Evolutionary conservation across 2,329 filamentous ascomycete genomes (phyloP), one percentile per base, ranked within the genome.

Genomic region (Aspergillus caelatus): DNA sequence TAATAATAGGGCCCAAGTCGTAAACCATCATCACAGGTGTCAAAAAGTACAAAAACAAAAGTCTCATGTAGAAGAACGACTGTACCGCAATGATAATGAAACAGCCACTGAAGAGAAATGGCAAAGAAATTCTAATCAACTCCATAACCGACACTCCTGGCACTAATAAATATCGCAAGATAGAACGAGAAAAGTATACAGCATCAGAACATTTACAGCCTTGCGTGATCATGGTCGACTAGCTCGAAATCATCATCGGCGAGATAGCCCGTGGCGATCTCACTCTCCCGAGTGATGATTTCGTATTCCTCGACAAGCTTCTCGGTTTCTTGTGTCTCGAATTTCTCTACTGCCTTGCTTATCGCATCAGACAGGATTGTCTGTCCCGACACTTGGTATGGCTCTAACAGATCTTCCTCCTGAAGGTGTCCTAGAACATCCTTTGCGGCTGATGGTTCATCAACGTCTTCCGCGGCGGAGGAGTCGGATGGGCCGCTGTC

Each of bases 251-350:
- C 80, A 60, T 80, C 80, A 52, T 74, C 73, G 7, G 72, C 74
- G 5, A 69, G 65, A 62, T 75, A 74, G 32, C 73, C 71, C 32
- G 50, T 60, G 26, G 65, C 60, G 3, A 57, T 79, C 64, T 79
- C 77, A 39, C 76, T 74, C 58, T 77, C 75, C 21, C 70, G 70
- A 30, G 82, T 68, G 79, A 83, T 69, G 80, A 81, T 81, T 71
- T 88, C 86, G 69, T 88, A 89, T 77, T 88, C 86, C 77, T 83
- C 85, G 73, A 87, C 83, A 55, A 89, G 74, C 77, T 86, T 86
- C 75, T 87, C 84, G 2, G 85, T 88, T 76, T 86, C 83, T 69
- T 83, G 83, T 65, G 82, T 84, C 77, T 89, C 86, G 71, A 83
- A 89, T 66, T 81, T 82, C 78, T 86, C 83, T 46, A 88, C 83